Evolutionary conservation across 768 basidiomycete genomes (phyloP).

Genomic region (Tricholoma terreum): DNA sequence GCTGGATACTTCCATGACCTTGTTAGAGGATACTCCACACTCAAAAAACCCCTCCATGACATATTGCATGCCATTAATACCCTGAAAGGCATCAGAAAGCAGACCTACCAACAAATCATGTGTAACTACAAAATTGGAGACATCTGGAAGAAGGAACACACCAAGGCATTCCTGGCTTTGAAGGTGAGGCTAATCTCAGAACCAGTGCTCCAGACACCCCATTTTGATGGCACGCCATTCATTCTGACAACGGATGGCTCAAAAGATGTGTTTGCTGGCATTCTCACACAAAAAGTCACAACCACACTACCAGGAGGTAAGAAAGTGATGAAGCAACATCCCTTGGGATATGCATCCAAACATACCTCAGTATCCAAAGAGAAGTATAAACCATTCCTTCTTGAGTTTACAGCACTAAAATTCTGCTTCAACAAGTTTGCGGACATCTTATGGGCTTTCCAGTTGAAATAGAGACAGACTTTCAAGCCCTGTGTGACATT

Average conservation of each 20-base stretch:
- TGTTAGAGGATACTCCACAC: neutral
- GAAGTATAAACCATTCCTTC: too few species aligned
- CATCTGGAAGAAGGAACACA: neutral
- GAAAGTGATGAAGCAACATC: constrained; percentile 15
- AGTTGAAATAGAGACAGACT: too few species aligned
- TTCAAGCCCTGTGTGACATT: constrained; percentile 25
- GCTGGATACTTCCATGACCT: neutral
- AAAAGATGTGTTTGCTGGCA: constrained; percentile 31
- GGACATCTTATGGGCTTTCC: constrained; percentile 23
- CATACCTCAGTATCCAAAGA: constrained; percentile 22
- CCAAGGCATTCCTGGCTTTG: constrained; percentile 5
- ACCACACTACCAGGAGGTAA: constrained; percentile 17
- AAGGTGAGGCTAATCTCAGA: constrained; percentile 24
- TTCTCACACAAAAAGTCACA: constrained; percentile 24
- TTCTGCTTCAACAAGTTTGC: too few species aligned
- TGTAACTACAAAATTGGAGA: neutral
- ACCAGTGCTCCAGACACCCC: constrained; percentile 23
- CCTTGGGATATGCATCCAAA: constrained; percentile 32
- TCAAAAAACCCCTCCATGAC: neutral
- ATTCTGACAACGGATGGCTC: constrained; percentile 35
- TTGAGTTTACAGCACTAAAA: too few species aligned
- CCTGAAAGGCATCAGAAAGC: neutral
- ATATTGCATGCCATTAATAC: neutral
- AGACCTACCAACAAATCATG: neutral
- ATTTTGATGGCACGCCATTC: too few species aligned